Evolutionary conservation across 441 rosid species (phyloP).

Genomic region (Corymbia calophylla): DNA sequence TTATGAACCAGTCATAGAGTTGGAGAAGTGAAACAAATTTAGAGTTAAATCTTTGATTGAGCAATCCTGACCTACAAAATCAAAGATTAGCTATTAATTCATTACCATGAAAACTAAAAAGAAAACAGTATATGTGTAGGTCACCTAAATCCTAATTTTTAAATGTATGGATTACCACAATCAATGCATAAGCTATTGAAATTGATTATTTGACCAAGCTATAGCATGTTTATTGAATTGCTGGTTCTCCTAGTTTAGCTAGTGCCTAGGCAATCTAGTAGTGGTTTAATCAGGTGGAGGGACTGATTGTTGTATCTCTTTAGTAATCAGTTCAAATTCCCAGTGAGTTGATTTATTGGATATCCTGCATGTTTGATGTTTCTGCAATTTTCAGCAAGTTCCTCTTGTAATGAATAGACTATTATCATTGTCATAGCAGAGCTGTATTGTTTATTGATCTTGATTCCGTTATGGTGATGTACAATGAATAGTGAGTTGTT

Average conservation of each 20-base stretch:
- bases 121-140: neutral
- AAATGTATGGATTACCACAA: neutral
- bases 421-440: neutral
- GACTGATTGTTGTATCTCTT: neutral
- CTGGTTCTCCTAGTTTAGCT: neutral
- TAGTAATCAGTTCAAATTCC: neutral
- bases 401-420: neutral
- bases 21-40: neutral
- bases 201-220: neutral
- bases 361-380: neutral
- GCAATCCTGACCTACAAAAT: neutral
- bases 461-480: neutral
- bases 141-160: neutral
- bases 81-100: neutral
- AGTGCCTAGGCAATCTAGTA: neutral
- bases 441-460: neutral
- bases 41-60: neutral
- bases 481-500: conserved; percentile 28
- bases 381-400: neutral
- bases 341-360: neutral
- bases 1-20: neutral
- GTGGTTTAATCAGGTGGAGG: neutral
- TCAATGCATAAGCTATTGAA: neutral
- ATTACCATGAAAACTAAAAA: neutral
- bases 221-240: neutral